Evolutionary conservation across 2,329 filamentous ascomycete genomes (phyloP), one percentile per base, ranked within the genome.

Genomic region (Sclerotinia spermophila): DNA sequence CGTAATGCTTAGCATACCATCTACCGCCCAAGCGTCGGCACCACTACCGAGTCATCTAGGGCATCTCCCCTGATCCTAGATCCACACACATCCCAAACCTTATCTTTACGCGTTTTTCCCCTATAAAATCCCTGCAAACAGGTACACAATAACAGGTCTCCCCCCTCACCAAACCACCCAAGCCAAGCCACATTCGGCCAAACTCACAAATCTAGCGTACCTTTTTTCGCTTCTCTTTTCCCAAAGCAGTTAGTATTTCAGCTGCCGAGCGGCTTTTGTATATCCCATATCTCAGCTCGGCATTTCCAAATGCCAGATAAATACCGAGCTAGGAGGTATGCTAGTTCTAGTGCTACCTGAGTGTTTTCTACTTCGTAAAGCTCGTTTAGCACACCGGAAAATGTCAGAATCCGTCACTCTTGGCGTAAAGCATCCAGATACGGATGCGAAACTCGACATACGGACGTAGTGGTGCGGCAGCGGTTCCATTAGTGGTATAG

Each of bases 261-360:
- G 45, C 30, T 55, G 58, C 67, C 67, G 67, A 64, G 67, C 58
- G 67, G 58, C 67, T 69, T 40, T 33, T 27, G 45, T 44, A 53
- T 53, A 27, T 60, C 30, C 30, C 61, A 30, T 24, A 21, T n/a
- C 10, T 24, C 5, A 40, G 30, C 17, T 7, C 44, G 33, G 61
- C 33, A 64, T 38, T 65, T 33, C 27, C 10, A 51, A n/a, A 51
- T 15, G n/a, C 35, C n/a, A 19, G 21, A n/a, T 38, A n/a, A 38
- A 17, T 58, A 13, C 33, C 33, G 55, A n/a, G 0, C 55, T 58
- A 58, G 55, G 21, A 58, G 21, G 3, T 33, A 58, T 38, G 30
- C 21, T 3, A n/a, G 19, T 44, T 21, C n/a, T 13, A n/a, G n/a
- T 24, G 24, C 15, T 51, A 7, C 1, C 48, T n/a, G 33, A n/a